Conservation (phyloP, 2,329 filamentous ascomycete genomes). For the Fusarium subglutinans region DNA sequence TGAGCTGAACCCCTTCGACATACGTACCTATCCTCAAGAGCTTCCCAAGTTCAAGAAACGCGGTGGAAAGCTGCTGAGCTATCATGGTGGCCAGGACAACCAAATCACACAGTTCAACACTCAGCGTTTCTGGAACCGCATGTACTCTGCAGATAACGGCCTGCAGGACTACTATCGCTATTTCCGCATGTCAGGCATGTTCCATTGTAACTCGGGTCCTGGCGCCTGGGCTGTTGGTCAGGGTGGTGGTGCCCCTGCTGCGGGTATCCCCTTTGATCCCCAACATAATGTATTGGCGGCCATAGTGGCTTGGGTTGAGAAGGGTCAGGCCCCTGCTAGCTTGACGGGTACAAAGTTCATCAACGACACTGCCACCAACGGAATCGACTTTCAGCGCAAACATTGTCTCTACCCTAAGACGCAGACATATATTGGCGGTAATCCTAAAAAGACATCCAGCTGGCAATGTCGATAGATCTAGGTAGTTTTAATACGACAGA, state of each 20-base stretch:
- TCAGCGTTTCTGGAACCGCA: conserved; percentile 35
- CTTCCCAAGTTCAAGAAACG: conserved; percentile 18
- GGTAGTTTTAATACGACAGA: accelerated
- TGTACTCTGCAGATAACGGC: conserved; percentile 36
- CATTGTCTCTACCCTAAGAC: conserved; percentile 19
- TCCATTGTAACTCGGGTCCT: conserved; percentile 58
- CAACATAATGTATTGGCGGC: conserved; percentile 57
- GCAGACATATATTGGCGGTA: conserved; percentile 11
- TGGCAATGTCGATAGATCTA: conserved; percentile 1
- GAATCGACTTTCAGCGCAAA: conserved; percentile 13
- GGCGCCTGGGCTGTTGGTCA: conserved; percentile 52
- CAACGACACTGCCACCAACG: background rate
- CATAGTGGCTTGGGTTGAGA: conserved; percentile 60
- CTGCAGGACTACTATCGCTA: conserved; percentile 61
- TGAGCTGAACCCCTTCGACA: conserved; percentile 10
- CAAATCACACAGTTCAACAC: conserved; percentile 36
- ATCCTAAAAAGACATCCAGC: background rate
- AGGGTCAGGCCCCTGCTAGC: conserved; percentile 52
- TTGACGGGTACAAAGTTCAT: conserved; percentile 48
- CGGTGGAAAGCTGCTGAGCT: conserved; percentile 18
- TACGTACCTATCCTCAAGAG: background rate
- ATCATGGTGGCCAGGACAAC: conserved; percentile 24
- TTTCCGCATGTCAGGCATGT: conserved; percentile 62
- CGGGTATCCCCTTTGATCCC: conserved; percentile 40
- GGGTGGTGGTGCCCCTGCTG: conserved; percentile 27